Conservation (phyloP, 495 filamentous ascomycete species). For the Stereocaulon alpinum region DNA sequence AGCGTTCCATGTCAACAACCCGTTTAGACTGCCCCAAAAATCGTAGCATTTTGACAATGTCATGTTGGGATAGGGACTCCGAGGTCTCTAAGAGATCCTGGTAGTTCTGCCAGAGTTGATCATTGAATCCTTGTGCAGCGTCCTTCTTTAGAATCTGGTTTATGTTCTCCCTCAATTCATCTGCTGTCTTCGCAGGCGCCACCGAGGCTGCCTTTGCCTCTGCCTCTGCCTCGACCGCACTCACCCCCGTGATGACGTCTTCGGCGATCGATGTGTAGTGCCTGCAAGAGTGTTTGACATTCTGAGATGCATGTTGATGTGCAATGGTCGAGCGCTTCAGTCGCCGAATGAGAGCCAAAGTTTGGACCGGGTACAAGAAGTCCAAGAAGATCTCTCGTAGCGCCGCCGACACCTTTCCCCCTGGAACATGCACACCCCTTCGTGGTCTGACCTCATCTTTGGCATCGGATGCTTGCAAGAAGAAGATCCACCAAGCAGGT, state of each 20-base stretch:
- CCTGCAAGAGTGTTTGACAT: slow-evolving; percentile 23
- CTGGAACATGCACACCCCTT: neutral
- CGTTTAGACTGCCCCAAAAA: slow-evolving; percentile 31
- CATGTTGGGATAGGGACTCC: slow-evolving; percentile 6
- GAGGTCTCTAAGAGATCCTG: slow-evolving; percentile 17
- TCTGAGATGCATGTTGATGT: slow-evolving; percentile 18
- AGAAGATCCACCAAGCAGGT: slow-evolving; percentile 34
- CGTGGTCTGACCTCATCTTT: neutral
- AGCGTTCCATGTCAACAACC: slow-evolving; percentile 29
- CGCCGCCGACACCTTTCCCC: neutral
- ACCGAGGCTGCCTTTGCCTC: neutral
- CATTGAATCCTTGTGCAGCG: slow-evolving; percentile 16
- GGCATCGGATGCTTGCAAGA: slow-evolving; percentile 23
- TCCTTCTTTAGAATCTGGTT: slow-evolving; percentile 19
- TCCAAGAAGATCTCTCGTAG: slow-evolving; percentile 38
- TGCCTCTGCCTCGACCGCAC: neutral
- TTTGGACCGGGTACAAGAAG: slow-evolving; percentile 51
- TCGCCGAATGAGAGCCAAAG: slow-evolving; percentile 39
- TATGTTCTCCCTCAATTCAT: slow-evolving; percentile 1
- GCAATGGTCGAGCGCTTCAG: slow-evolving; percentile 12
- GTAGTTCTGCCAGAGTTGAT: slow-evolving; percentile 28
- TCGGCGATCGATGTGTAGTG: slow-evolving; percentile 26
- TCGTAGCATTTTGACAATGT: slow-evolving; percentile 28
- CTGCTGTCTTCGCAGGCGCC: neutral
- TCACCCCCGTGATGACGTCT: slow-evolving; percentile 7